phyloP scores from a whole-genome alignment of 345 rosid genomes.

The Pistacia atlantica region DNA sequence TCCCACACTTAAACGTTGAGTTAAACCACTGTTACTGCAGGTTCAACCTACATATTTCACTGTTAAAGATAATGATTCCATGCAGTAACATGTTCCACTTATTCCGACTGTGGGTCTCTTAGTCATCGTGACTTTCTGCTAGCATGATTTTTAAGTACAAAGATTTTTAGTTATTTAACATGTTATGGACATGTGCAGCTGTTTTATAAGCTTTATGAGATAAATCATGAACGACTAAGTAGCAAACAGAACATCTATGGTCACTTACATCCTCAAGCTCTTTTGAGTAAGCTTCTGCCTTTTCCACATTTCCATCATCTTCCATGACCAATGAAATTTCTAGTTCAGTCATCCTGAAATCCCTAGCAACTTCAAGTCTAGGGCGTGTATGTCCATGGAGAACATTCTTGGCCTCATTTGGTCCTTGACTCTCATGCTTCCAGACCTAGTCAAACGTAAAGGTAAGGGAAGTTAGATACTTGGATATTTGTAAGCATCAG shows the following conservation, averaged over 20 bases:
- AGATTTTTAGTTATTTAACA: background rate
- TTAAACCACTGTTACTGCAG: too few relatives aligned
- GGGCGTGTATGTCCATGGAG: constrained; percentile 25
- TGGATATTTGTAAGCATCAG: constrained; percentile 1
- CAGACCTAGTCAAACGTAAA: constrained; percentile 39
- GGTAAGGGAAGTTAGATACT: constrained; percentile 13
- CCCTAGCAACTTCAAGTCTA: constrained; percentile 32
- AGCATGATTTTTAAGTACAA: background rate
- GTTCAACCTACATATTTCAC: too few relatives aligned
- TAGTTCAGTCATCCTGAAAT: constrained; percentile 40
- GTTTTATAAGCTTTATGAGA: background rate
- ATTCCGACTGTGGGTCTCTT: background rate
- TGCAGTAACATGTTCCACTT: background rate
- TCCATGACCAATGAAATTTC: constrained; percentile 43
- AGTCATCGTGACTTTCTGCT: background rate
- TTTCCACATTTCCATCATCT: constrained; percentile 54
- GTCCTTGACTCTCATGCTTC: constrained; percentile 31
- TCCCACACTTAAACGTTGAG: background rate
- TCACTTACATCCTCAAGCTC: constrained; percentile 82
- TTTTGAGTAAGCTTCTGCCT: constrained; percentile 79
- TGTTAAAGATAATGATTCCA: background rate
- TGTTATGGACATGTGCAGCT: background rate
- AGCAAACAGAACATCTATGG: background rate
- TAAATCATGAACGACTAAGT: background rate
- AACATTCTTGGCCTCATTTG: constrained; percentile 28